phyloP scores from a whole-genome alignment of 2,329 filamentous ascomycete genomes.

The Monosporascus ibericus region DNA sequence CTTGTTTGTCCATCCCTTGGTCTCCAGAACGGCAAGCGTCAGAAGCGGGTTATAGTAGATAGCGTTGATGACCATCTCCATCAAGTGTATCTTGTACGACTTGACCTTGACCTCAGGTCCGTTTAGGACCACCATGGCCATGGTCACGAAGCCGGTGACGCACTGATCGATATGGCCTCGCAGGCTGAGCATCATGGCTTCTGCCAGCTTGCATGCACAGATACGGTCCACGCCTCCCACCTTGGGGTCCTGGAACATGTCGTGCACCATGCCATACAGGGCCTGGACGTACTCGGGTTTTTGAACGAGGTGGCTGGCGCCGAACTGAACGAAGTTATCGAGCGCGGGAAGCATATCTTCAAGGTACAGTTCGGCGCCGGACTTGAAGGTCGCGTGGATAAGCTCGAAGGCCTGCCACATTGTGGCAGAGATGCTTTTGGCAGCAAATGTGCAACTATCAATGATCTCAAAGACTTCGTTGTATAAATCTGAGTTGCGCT shows the following conservation, averaged over 20 bases:
- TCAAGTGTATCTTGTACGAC: slow-evolving; percentile 89
- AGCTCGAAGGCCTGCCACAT: slow-evolving; percentile 99
- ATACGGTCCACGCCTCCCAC: slow-evolving; percentile 92
- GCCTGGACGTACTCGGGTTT: slow-evolving; percentile 84
- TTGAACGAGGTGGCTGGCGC: slow-evolving; percentile 70
- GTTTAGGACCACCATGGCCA: slow-evolving; percentile 78
- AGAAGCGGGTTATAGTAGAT: slow-evolving; percentile 95
- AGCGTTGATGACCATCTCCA: slow-evolving; percentile 98
- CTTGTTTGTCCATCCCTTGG: slow-evolving; percentile 92
- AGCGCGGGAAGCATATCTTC: slow-evolving; percentile 98
- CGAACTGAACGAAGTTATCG: slow-evolving; percentile 96
- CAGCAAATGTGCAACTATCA: slow-evolving; percentile 96
- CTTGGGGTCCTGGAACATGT: slow-evolving; percentile 89
- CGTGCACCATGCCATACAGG: slow-evolving; percentile 86
- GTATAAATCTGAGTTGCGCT: slow-evolving; percentile 62
- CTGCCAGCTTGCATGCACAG: slow-evolving; percentile 94
- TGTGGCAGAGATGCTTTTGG: slow-evolving; percentile 87
- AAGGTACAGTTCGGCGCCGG: slow-evolving; percentile 91
- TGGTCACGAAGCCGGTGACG: slow-evolving; percentile 79
- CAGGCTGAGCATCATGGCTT: slow-evolving; percentile 94
- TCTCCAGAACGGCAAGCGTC: slow-evolving; percentile 80
- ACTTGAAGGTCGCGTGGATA: slow-evolving; percentile 95
- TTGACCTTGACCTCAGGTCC: slow-evolving; percentile 78
- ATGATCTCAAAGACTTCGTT: slow-evolving; percentile 99
- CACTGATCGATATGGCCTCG: slow-evolving; percentile 83